These are phyloP conservation scores for Eragrostis tef DNA, from an alignment of 202 grass and related monocot genomes.

Conservation along the genomic window DNA sequence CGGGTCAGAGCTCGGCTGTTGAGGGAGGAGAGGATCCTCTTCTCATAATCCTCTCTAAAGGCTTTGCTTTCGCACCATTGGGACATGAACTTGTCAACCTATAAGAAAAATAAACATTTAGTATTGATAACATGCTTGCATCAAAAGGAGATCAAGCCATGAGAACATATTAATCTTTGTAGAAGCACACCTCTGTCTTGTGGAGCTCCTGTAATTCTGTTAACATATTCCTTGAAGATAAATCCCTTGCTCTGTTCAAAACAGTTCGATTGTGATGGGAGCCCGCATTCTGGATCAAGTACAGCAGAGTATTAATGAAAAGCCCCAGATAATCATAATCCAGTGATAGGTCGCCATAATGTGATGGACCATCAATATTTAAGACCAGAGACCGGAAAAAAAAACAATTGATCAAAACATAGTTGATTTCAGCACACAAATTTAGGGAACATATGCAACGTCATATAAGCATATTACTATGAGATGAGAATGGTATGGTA, in stretches of 20 bases:
- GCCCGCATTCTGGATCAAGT: constrained; percentile 64
- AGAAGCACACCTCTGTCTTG: constrained; percentile 68
- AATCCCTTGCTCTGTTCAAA: constrained; percentile 67
- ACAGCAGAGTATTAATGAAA: constrained; percentile 43
- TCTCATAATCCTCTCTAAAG: constrained; percentile 94
- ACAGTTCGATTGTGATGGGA: constrained; percentile 70
- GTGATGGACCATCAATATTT: neutral
- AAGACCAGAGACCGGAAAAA: neutral
- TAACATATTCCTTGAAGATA: constrained; percentile 71
- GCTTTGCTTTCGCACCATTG: constrained; percentile 70
- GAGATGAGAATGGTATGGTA: constrained; percentile 18
- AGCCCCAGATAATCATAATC: constrained; percentile 31
- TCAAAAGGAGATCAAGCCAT: neutral
- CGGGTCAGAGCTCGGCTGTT: constrained; percentile 65
- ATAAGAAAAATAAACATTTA: constrained; percentile 41
- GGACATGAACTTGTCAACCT: constrained; percentile 83
- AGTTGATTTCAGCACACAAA: constrained; percentile 12
- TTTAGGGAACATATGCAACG: constrained; percentile 16
- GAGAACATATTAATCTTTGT: neutral
- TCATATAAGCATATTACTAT: constrained; percentile 24
- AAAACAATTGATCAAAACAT: neutral
- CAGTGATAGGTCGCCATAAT: neutral
- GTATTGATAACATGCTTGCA: constrained; percentile 30
- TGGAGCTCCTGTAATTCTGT: constrained; percentile 68
- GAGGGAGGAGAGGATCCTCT: constrained; percentile 71